phyloP scores from a whole-genome alignment of 2,329 filamentous ascomycete species.

The Neonectria ditissima region DNA sequence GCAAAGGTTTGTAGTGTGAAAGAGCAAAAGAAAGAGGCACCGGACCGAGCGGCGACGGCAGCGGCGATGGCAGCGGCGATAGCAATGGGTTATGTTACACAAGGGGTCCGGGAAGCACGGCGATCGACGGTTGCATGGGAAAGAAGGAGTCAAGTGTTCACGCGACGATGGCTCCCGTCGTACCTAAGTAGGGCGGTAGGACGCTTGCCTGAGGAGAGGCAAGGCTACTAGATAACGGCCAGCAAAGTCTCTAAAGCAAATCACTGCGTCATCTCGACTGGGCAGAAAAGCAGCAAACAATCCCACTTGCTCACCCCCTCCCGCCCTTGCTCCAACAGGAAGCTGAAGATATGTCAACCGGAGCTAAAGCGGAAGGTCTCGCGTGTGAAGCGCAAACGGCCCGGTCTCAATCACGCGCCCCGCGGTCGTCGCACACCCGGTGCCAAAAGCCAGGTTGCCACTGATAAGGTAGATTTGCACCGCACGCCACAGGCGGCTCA shows the following conservation, averaged over 20 bases:
- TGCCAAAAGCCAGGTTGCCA: slow-evolving; percentile 32
- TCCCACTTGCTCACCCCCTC: slow-evolving; percentile 21
- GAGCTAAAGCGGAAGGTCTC: slow-evolving; percentile 27
- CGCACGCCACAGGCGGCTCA: slow-evolving; percentile 24
- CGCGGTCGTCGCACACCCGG: background rate
- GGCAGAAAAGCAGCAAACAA: slow-evolving; percentile 17
- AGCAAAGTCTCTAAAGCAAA: slow-evolving; percentile 30
- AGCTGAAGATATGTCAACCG: slow-evolving; percentile 28
- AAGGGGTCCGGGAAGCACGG: slow-evolving; percentile 6
- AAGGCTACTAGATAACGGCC: slow-evolving; percentile 39
- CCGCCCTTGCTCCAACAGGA: slow-evolving; percentile 32
- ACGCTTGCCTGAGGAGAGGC: slow-evolving; percentile 3
- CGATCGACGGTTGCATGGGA: slow-evolving; percentile 13
- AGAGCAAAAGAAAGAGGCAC: background rate
- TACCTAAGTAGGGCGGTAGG: slow-evolving; percentile 14
- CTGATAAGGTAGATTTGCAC: slow-evolving; percentile 46
- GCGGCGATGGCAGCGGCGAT: background rate
- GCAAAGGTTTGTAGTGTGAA: background rate
- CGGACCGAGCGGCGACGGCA: background rate
- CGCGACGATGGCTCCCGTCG: slow-evolving; percentile 20
- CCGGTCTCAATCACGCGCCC: background rate
- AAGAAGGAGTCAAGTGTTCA: slow-evolving; percentile 5
- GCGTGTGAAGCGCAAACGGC: slow-evolving; percentile 14
- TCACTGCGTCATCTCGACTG: slow-evolving; percentile 34
- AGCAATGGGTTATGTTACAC: slow-evolving; percentile 21